Conservation (phyloP, 1,284 basidiomycete species). For the Cutaneotrichosporon sp. region DNA sequence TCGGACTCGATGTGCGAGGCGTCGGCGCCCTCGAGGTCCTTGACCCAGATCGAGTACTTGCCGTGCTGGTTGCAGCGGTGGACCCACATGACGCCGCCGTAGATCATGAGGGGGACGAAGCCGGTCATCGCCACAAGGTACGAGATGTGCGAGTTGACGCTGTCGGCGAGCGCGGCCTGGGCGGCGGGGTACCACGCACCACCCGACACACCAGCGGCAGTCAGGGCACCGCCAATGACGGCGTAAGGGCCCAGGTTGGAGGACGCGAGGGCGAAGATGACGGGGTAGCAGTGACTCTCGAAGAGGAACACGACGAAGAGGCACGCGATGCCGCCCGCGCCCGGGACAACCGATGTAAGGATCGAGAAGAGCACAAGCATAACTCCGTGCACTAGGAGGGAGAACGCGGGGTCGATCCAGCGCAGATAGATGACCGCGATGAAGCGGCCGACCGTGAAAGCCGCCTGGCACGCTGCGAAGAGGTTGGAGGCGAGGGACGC, state of each 20-base stretch:
- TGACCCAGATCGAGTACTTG: conserved; percentile 21
- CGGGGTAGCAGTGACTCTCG: conserved; percentile 38
- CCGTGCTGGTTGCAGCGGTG: conserved; percentile 21
- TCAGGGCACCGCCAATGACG: conserved; percentile 36
- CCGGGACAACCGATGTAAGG: conserved; percentile 30
- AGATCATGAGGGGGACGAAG: conserved; percentile 30
- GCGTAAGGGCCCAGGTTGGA: conserved; percentile 36
- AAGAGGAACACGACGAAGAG: conserved; percentile 43
- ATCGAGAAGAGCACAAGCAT: conserved; percentile 37
- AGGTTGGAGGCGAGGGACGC: conserved; percentile 34
- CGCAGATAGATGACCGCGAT: conserved; percentile 37
- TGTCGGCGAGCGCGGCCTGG: conserved; percentile 33
- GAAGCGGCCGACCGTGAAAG: conserved; percentile 45
- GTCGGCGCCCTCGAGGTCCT: conserved; percentile 20
- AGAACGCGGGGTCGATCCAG: conserved; percentile 39
- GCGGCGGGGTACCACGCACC: conserved; percentile 35
- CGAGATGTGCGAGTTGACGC: conserved; percentile 23
- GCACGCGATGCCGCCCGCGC: conserved; percentile 38
- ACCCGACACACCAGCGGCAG: conserved; percentile 37
- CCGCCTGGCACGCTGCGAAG: conserved; percentile 40
- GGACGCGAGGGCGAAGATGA: conserved; percentile 42
- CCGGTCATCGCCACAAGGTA: conserved; percentile 32
- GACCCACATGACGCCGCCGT: conserved; percentile 32
- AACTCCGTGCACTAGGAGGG: conserved; percentile 34
- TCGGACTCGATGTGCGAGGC: conserved; percentile 3